These are phyloP conservation scores for Xerocomus nothofagi DNA, from an alignment of 1,284 basidiomycete species.

Conservation along the genomic window DNA sequence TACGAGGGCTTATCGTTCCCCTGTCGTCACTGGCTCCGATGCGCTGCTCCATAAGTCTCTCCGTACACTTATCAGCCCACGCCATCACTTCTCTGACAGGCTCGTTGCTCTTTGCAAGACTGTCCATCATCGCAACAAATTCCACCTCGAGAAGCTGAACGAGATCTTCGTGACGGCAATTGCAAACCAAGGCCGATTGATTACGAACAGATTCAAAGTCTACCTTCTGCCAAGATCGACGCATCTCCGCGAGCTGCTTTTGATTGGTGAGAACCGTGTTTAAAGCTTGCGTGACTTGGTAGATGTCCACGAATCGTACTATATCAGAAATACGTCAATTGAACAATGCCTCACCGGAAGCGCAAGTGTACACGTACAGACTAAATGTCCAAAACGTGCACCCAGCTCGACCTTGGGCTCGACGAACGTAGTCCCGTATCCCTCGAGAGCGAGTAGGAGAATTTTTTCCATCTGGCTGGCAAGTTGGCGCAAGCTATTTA, in stretches of 20 bases:
- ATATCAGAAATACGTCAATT: constrained; percentile 13
- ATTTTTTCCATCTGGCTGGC: constrained; percentile 93
- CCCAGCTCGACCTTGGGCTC: constrained; percentile 88
- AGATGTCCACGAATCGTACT: constrained; percentile 89
- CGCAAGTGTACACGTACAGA: constrained; percentile 55
- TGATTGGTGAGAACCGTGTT: constrained; percentile 82
- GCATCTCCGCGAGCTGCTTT: constrained; percentile 83
- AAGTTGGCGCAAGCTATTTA: constrained; percentile 72
- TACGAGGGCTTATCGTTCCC: constrained; percentile 80
- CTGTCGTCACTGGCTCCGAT: constrained; percentile 65
- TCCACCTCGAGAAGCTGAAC: constrained; percentile 82
- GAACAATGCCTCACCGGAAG: constrained; percentile 6
- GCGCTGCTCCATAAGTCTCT: constrained; percentile 71
- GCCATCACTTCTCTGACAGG: constrained; percentile 85
- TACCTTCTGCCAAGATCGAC: constrained; percentile 80
- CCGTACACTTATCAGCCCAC: constrained; percentile 87
- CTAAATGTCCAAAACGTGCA: constrained; percentile 83
- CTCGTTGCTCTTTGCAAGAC: constrained; percentile 67
- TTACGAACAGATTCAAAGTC: constrained; percentile 89
- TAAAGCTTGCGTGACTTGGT: constrained; percentile 84
- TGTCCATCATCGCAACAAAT: constrained; percentile 75
- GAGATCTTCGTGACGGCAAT: constrained; percentile 85
- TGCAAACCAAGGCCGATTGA: constrained; percentile 87
- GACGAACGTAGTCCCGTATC: constrained; percentile 85
- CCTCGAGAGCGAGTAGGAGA: constrained; percentile 73